phyloP scores from a whole-genome alignment of 225 moss, liverwort and hornwort genomes.

The Neckera pumila region DNA sequence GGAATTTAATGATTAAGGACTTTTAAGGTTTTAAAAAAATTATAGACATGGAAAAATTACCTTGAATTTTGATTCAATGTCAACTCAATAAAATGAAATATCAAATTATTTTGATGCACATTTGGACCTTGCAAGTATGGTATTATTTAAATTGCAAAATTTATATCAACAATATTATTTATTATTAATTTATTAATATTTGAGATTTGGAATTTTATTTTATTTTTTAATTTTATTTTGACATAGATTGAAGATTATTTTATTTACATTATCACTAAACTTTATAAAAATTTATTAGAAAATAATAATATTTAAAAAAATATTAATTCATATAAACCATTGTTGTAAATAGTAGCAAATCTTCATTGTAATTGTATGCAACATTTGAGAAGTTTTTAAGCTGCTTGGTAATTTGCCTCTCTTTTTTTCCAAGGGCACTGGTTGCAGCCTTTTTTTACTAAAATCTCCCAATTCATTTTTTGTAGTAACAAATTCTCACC shows the following conservation, averaged over 20 bases:
- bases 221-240: neutral
- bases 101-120: neutral
- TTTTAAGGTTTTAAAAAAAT: no score
- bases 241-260: neutral
- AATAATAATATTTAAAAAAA: neutral
- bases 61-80: neutral
- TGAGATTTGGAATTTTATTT: accelerated
- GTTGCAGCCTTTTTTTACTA: neutral
- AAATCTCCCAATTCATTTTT: accelerated
- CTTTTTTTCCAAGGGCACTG: accelerated
- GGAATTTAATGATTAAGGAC: no score
- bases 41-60: neutral
- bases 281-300: neutral
- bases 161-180: accelerated
- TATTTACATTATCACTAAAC: neutral
- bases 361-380: neutral
- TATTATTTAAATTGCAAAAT: neutral
- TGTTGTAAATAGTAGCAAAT: neutral
- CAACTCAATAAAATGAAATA: no score
- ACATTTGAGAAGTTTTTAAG: neutral
- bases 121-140: neutral
- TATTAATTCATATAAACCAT: neutral
- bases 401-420: accelerated
- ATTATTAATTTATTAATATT: neutral
- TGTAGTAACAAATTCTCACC: accelerated